Percentiles rank a stretch among this genome's conserved stretches.
Evolutionary conservation across 768 basidiomycete species (phyloP).

Genomic region (Xerocomus spinulosus): DNA sequence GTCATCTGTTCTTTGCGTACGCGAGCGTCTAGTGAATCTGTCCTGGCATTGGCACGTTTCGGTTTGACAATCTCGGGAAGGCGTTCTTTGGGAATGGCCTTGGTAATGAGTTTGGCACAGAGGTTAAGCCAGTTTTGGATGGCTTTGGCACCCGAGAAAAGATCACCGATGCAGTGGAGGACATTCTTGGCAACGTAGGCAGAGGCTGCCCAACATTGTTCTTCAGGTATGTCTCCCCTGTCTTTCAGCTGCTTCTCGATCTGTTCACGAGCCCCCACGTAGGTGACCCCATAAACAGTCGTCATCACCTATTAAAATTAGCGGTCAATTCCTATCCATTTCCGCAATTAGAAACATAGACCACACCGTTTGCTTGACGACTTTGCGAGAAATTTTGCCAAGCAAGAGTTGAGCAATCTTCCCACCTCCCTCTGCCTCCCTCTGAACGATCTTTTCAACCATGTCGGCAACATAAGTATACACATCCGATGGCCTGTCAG

Average conservation of each 20-base stretch:
- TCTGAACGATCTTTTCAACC: slow-evolving; percentile 64
- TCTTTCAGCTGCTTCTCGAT: slow-evolving; percentile 86
- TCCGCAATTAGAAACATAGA: neutral
- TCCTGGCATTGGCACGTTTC: slow-evolving; percentile 8
- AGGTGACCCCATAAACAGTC: slow-evolving; percentile 97
- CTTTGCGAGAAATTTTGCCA: slow-evolving; percentile 84
- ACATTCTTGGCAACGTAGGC: slow-evolving; percentile 79
- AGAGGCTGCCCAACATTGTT: slow-evolving; percentile 70
- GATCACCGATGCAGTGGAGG: slow-evolving; percentile 79
- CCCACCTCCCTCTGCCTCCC: slow-evolving; percentile 51
- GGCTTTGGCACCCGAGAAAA: slow-evolving; percentile 86
- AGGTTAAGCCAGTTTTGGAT: slow-evolving; percentile 91
- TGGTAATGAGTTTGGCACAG: slow-evolving; percentile 79
- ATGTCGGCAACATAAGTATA: slow-evolving; percentile 88
- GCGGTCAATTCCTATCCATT: neutral
- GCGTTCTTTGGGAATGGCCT: slow-evolving; percentile 75
- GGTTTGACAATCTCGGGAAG: slow-evolving; percentile 40
- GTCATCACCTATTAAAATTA: slow-evolving; percentile 77
- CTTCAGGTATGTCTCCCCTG: slow-evolving; percentile 62
- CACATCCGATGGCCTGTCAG: slow-evolving; percentile 88
- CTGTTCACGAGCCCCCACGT: slow-evolving; percentile 90
- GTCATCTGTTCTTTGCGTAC: slow-evolving; percentile 91
- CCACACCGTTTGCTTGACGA: slow-evolving; percentile 92
- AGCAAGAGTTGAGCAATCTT: slow-evolving; percentile 54
- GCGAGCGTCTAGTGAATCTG: slow-evolving; percentile 31